These are phyloP conservation scores for Podospora pseudoanserina DNA, from an alignment of 495 filamentous ascomycete genomes.

Conservation along the genomic window DNA sequence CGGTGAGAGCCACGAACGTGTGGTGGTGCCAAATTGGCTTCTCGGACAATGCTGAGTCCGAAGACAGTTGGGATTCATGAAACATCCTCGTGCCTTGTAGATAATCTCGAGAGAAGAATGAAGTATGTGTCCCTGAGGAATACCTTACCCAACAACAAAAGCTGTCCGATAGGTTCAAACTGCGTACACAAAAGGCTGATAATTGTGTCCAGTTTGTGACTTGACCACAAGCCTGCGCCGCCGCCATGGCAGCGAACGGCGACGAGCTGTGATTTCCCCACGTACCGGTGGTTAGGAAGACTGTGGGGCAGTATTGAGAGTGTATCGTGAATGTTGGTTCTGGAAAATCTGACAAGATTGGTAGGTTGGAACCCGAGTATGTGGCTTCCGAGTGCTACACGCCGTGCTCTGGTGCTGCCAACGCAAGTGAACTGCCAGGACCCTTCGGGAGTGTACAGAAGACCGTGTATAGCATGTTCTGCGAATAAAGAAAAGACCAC, in stretches of 20 bases:
- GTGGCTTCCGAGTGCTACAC: neutral
- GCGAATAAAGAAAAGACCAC: neutral
- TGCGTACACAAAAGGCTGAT: neutral
- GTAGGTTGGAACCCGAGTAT: neutral
- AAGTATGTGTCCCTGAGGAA: neutral
- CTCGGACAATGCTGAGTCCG: conserved; percentile 11
- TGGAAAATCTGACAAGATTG: neutral
- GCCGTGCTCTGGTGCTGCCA: neutral
- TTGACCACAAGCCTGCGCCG: neutral
- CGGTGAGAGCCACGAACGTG: neutral
- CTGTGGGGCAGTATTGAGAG: neutral
- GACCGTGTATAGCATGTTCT: too few relatives aligned
- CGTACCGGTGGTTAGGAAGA: neutral
- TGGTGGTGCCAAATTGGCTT: neutral
- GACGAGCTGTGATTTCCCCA: neutral
- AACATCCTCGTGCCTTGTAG: too few relatives aligned
- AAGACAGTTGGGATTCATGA: neutral
- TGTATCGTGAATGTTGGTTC: neutral
- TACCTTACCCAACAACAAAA: neutral
- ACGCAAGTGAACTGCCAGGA: neutral
- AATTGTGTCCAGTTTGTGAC: neutral
- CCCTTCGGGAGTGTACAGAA: neutral
- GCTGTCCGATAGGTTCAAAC: neutral
- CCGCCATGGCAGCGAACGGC: neutral
- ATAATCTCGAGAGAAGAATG: too few relatives aligned